These are phyloP conservation scores for Omphalotus guepiniiformis DNA, from an alignment of 768 basidiomycete species.

Conservation along the genomic window DNA sequence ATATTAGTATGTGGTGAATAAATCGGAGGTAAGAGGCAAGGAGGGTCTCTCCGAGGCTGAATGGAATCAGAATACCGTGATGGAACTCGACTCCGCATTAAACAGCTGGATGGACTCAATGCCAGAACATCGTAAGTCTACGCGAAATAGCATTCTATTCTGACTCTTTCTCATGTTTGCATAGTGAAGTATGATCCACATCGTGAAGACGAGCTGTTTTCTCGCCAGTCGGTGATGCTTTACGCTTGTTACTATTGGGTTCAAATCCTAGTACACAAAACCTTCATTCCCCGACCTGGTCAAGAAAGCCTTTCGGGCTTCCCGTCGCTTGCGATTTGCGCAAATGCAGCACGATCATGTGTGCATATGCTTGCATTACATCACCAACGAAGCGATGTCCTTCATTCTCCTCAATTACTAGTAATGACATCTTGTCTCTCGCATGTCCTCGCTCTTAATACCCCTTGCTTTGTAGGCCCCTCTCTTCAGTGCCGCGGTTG, in stretches of 20 bases:
- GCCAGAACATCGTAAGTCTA: conserved; percentile 35
- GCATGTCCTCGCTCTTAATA: conserved; percentile 7
- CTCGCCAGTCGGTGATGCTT: conserved; percentile 26
- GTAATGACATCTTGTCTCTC: background rate
- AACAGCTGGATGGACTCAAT: conserved; percentile 58
- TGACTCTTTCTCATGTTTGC: background rate
- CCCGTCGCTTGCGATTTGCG: conserved; percentile 39
- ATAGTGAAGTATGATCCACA: conserved; percentile 38
- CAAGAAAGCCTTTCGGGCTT: conserved; percentile 18
- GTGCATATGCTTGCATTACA: conserved; percentile 36
- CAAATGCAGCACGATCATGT: conserved; percentile 33
- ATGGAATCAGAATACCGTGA: conserved; percentile 2
- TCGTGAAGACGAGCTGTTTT: conserved; percentile 23
- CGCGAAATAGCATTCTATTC: background rate
- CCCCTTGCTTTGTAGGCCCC: conserved; percentile 13
- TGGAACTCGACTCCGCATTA: conserved; percentile 35
- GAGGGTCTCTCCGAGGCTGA: background rate
- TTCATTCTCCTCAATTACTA: background rate
- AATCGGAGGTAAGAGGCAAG: background rate
- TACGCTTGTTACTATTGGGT: conserved; percentile 35
- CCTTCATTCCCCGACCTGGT: conserved; percentile 45
- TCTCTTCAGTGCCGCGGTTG: conserved; percentile 31
- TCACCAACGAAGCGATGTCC: conserved; percentile 14
- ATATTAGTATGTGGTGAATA: conserved; percentile 1
- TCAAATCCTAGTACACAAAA: conserved; percentile 21